These are phyloP conservation scores for Fusarium sp. DNA, from an alignment of 2,329 filamentous ascomycete genomes.

Conservation along the genomic window DNA sequence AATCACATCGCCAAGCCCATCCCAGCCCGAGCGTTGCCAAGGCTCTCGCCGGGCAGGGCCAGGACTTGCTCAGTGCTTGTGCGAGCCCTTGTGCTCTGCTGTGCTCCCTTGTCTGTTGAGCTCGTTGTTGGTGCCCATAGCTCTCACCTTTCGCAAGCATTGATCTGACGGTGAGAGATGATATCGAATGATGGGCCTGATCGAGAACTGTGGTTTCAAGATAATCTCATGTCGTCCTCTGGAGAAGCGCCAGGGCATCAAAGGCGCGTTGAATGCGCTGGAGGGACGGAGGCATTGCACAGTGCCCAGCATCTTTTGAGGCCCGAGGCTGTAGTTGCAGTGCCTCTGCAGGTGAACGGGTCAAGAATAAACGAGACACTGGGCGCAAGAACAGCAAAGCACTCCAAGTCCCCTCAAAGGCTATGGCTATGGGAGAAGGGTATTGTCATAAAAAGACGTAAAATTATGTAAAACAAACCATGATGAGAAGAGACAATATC, in stretches of 20 bases:
- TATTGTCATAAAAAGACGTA: not conserved
- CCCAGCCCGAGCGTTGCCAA: conserved; percentile 40
- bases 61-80: conserved; percentile 35
- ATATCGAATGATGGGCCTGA: conserved; percentile 32
- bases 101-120: conserved; percentile 21
- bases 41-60: conserved; percentile 29
- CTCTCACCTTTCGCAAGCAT: conserved; percentile 15
- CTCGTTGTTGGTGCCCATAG: conserved; percentile 12
- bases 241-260: conserved; percentile 4
- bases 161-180: conserved; percentile 34
- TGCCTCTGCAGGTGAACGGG: not conserved
- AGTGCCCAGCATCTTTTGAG: not conserved
- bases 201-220: conserved; percentile 29
- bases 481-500: not conserved
- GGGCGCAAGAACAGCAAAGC: not conserved
- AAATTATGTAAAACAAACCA: not conserved
- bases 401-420: not conserved
- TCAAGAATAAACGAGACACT: not conserved
- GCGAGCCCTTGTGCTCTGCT: conserved; percentile 18
- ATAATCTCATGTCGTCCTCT: conserved; percentile 32
- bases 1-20: conserved; percentile 33
- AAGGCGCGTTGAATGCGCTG: not conserved
- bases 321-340: not conserved
- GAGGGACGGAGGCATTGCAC: not conserved
- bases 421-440: not conserved